phyloP scores from a whole-genome alignment of 208 protist species.

The Zelonia costaricensis region DNA sequence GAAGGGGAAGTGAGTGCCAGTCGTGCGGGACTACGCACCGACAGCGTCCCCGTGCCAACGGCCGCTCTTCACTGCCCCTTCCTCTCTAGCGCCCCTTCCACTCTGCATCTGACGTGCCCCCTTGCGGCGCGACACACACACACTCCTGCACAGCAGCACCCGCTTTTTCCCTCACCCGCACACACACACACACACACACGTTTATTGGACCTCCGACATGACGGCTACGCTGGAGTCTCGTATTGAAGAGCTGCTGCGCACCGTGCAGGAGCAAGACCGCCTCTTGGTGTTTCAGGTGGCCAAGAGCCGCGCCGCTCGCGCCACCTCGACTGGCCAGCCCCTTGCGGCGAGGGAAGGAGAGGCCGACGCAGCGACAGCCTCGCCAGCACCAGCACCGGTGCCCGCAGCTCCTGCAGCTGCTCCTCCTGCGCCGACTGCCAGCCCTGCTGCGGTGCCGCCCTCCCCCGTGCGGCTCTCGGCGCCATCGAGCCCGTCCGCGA shows the following conservation, averaged over 20 bases:
- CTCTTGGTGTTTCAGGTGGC: constrained; percentile 34
- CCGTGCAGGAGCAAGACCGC: constrained; percentile 27
- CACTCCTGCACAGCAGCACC: not conserved
- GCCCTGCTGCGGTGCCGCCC: not conserved
- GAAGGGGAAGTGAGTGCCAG: too few species aligned
- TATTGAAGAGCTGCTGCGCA: constrained; percentile 15
- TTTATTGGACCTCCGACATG: not conserved
- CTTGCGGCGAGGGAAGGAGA: not conserved
- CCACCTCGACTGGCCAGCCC: not conserved
- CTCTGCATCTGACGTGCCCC: too few species aligned
- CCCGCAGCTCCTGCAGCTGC: not conserved
- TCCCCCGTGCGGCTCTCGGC: not conserved
- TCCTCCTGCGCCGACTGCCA: not conserved
- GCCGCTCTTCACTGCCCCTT: too few species aligned
- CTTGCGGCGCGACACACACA: not conserved
- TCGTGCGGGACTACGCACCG: too few species aligned
- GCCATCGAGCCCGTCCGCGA: not conserved
- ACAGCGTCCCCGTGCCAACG: too few species aligned
- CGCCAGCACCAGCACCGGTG: too few species aligned
- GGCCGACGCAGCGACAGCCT: too few species aligned
- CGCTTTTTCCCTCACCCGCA: not conserved
- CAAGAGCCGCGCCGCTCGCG: constrained; percentile 25
- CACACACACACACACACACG: not conserved
- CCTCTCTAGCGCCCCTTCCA: too few species aligned
- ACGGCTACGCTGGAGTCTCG: not conserved